Evolutionary conservation across 345 rosid genomes (phyloP), one percentile per base, ranked within the genome.

Genomic region (Salix arbutifolia): DNA sequence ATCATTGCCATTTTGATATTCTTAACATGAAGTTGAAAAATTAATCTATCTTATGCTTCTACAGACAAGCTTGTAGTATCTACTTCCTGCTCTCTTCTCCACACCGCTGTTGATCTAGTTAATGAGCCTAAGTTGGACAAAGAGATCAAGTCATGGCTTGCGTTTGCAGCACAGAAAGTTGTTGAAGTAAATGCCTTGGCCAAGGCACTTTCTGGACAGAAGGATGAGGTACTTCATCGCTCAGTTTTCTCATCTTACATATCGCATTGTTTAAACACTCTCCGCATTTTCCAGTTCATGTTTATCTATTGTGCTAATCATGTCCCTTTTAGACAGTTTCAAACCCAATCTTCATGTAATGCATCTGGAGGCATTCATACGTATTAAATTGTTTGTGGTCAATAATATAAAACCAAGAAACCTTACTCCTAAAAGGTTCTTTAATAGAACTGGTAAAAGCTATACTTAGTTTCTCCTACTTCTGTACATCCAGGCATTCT

Each of bases 71-170:
- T 96, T 70, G 98, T 96, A 73, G 99, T 91, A 72, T 96, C 98
- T 62, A 96, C 98, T 79, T 93, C 99, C 73, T 92, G 94, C 89
- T 96, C 99, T 79, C 98, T 96, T 83, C 91, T 91, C 74, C 99
- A 95, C 88, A 94, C 98, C 8, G 97, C 96, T 2, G 98, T 94
- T 73, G 98, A 94, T 71, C 93, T 94, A 53, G 81, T 87, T 53
- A 94, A 94, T 71, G 97, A 94, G 87, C 83, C 90, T 44, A 93
- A 95, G 86, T 84, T 95, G 4, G 99, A 95, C 68, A 72, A 82
- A n/a, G 99, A 96, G 78, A 87, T 96, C 80, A 93, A 93, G 77
- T 92, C 99, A 21, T 93, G 99, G 99, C 88, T 96, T 48, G 99
- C 99, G 65, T 96, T 96, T 84, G 97, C 98, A 52, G 99, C 97